phyloP scores from a whole-genome alignment of 2,329 filamentous ascomycete genomes.

The Cercospora sojina region DNA sequence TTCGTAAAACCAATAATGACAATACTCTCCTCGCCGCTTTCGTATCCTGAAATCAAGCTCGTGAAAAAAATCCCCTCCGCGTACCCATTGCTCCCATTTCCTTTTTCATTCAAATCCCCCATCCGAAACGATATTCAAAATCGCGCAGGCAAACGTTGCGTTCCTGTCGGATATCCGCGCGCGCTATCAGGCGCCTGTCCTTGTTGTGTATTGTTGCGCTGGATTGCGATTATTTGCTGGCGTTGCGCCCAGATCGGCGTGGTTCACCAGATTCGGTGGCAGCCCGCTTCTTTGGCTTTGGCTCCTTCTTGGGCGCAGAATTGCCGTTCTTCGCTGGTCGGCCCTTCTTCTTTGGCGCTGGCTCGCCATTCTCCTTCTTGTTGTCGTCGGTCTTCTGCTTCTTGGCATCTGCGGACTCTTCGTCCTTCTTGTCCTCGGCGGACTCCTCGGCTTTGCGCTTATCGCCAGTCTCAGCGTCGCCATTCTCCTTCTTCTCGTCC shows the following conservation, averaged over 20 bases:
- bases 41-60: not conserved
- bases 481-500: constrained; percentile 32
- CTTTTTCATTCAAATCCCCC: not conserved
- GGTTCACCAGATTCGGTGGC: constrained; percentile 51
- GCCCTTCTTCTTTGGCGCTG: constrained; percentile 44
- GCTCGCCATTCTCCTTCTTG: constrained; percentile 37
- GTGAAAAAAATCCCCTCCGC: not conserved
- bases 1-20: not conserved
- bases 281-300: constrained; percentile 49
- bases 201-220: not conserved
- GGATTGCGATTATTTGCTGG: constrained; percentile 23
- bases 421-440: constrained; percentile 38
- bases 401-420: constrained; percentile 37
- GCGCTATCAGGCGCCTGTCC: not conserved
- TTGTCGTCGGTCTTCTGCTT: constrained; percentile 35
- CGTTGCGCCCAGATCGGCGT: constrained; percentile 47
- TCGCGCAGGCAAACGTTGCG: not conserved
- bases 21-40: not conserved
- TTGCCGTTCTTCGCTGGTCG: constrained; percentile 43
- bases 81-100: not conserved
- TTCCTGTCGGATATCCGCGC: not conserved
- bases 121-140: not conserved
- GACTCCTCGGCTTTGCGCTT: constrained; percentile 36
- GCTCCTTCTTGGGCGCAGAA: constrained; percentile 39
- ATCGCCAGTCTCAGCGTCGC: constrained; percentile 33